phyloP scores from a whole-genome alignment of 257 asterid genomes.

The Verbascum thapsus region DNA sequence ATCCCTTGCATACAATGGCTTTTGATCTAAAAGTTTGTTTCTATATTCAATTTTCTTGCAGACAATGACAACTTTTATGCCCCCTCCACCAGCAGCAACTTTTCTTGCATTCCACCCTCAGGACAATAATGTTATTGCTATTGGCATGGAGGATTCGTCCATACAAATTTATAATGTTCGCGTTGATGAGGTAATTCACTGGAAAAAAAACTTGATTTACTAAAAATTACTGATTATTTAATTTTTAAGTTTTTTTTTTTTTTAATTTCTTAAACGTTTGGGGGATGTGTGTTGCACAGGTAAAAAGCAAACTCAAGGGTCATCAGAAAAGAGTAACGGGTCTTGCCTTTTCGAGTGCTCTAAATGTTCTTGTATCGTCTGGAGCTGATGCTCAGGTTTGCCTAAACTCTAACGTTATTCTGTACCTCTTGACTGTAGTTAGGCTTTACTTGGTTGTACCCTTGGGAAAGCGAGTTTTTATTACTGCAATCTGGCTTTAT shows the following conservation, averaged over 20 bases:
- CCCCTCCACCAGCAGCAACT: constrained; percentile 77
- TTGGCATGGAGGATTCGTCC: constrained; percentile 75
- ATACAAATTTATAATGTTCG: constrained; percentile 61
- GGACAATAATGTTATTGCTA: constrained; percentile 67
- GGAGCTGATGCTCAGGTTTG: constrained; percentile 78
- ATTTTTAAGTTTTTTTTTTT: too few relatives aligned
- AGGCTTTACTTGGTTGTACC: not conserved
- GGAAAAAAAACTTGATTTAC: constrained; percentile 13
- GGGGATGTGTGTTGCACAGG: constrained; percentile 40
- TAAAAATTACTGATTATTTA: not conserved
- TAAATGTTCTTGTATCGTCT: constrained; percentile 61
- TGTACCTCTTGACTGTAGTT: not conserved
- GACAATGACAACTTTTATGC: constrained; percentile 66
- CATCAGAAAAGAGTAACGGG: constrained; percentile 74
- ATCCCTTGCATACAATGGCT: too few relatives aligned
- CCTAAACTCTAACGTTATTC: not conserved
- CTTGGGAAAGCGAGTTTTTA: not conserved
- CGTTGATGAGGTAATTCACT: constrained; percentile 48
- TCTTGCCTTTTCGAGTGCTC: constrained; percentile 64
- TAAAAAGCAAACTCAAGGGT: constrained; percentile 54
- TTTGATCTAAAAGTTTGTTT: not conserved
- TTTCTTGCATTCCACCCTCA: constrained; percentile 64
- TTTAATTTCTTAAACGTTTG: not conserved
- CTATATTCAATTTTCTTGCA: constrained; percentile 39
- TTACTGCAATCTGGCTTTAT: not conserved